Base-by-base conservation (phyloP, 2,329 filamentous ascomycete genomes). In the Elsinoe batatas region DNA sequence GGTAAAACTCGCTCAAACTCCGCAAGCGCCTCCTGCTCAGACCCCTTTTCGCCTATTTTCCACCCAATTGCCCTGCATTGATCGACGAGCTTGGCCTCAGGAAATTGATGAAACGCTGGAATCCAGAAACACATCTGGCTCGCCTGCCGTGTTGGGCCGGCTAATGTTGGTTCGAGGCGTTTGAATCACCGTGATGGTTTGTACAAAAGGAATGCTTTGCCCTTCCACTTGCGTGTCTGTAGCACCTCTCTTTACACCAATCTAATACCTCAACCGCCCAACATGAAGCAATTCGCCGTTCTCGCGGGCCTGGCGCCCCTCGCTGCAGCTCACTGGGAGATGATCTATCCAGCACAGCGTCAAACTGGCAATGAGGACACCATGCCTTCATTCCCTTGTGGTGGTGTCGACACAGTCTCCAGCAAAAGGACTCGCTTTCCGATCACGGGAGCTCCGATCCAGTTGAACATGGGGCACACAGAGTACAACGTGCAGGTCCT, bases 251-350 rank as follows among this genome's bases (percentile, higher is more conserved):
- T 49, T 5, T 30, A 18, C 12, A 33, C 30, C 15, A 33, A 22
- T 5, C 15, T 30, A 40, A 32, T 11, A 22, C 20, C 17, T 18
- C 40, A 12, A 20, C 18, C 22, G 18, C 5, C 26, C 2, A 50
- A 3, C 46, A 50, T 54, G 51, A 54, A 54, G 51, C 38, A 42
- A 32, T 54, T 54, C 51, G 26, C 49, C 51, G 58, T 65, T 56
- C 63, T 74, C 53, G 63, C 74, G 59, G 64, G 69, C 54, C 65
- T 76, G 56, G 66, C 73, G 46, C 70, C 76, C 56, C 61, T 76
- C 44, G 69, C 71, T 15, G 68, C 76, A 38, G 79, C 79, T 13
- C 80, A 83, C 64, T 83, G 81, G 70, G 64, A 72, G 3, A 72
- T 83, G 66, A 65, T 72, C 35, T 81, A 74, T 60, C 80, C 80